Base-by-base conservation (phyloP, 495 filamentous ascomycete genomes). In the Aspergillus affinis region DNA sequence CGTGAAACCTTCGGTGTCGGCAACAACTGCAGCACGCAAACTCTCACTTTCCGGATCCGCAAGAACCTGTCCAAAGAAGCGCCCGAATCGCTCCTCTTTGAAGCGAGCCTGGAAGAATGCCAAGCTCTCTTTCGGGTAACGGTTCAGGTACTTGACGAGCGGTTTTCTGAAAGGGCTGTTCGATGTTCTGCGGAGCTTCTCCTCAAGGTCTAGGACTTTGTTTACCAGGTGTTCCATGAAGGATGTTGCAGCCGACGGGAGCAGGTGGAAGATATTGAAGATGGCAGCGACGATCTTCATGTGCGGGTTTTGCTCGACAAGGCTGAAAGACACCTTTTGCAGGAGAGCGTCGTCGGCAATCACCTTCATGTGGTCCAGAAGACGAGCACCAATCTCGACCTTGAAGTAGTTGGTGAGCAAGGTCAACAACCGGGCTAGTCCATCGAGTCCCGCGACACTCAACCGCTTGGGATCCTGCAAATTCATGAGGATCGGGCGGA, bases 371-470 rank as follows among this genome's bases (percentile, higher is more conserved):
- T 99, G 95, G 49, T 96, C 93, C 17, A 99, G 77, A 8, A 99
- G 75, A 48, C 93, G 83, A 36, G 91, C 84, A 6, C 95, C 95
- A 51, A 99, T 99, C 69, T 97, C 95, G 2, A 97, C 93, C 74
- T 99, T 99, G 79, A 99, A 99, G 69, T 98, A 98, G 53, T 95
- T 98, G 0, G 95, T 99, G 20, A 99, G 76, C 0, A 99, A 81
- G 27, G 91, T 89, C 59, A 99, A 75, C 5, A 99, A 82, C 27
- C 92, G 86, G 55, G 92, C 92, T 27, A 99, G 81, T 19, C 96
- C 95, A 63, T 98, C 92, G 27, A 99, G 80, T 3, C 92, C 92
- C 63, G 91, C 90, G 19, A 93, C 90, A 52, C 87, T 96, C 48
- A 99, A 74, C 53, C 93, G 86, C 72, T 93, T 91, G 0, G 92